phyloP scores from a whole-genome alignment of 2,329 filamentous ascomycete genomes.

The Conoideocrella luteorostrata region DNA sequence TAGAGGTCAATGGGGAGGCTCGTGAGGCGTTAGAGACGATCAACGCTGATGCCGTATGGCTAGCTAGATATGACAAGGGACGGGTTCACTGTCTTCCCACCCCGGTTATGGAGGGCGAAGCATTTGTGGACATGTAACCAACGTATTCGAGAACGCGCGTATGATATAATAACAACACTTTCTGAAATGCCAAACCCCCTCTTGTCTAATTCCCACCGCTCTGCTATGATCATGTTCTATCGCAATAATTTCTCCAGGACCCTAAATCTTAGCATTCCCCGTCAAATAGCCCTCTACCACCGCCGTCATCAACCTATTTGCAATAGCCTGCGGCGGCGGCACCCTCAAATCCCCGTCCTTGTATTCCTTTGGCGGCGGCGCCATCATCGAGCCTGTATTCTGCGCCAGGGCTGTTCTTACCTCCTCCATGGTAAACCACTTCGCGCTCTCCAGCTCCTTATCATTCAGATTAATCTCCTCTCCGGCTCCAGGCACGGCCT shows the following conservation, averaged over 20 bases:
- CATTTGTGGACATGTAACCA: constrained; percentile 27
- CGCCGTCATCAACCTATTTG: constrained; percentile 76
- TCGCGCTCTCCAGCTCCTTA: constrained; percentile 82
- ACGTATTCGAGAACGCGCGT: too few relatives aligned
- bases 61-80: constrained; percentile 48
- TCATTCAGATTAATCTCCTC: constrained; percentile 84
- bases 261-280: constrained; percentile 45
- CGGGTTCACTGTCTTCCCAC: constrained; percentile 27
- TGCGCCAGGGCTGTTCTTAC: constrained; percentile 65
- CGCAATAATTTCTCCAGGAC: too few relatives aligned
- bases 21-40: constrained; percentile 53
- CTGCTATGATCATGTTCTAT: too few relatives aligned
- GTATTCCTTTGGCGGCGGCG: constrained; percentile 57
- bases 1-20: constrained; percentile 41
- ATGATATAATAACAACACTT: neutral
- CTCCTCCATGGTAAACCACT: constrained; percentile 81
- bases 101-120: constrained; percentile 37
- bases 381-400: constrained; percentile 61
- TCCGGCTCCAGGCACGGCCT: constrained; percentile 64
- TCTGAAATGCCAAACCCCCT: neutral
- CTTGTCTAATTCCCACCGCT: too few relatives aligned
- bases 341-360: constrained; percentile 72
- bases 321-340: constrained; percentile 84
- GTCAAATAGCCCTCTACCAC: constrained; percentile 70
- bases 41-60: constrained; percentile 74